phyloP scores from a whole-genome alignment of 257 asterid species.

The Primulina eburnea region DNA sequence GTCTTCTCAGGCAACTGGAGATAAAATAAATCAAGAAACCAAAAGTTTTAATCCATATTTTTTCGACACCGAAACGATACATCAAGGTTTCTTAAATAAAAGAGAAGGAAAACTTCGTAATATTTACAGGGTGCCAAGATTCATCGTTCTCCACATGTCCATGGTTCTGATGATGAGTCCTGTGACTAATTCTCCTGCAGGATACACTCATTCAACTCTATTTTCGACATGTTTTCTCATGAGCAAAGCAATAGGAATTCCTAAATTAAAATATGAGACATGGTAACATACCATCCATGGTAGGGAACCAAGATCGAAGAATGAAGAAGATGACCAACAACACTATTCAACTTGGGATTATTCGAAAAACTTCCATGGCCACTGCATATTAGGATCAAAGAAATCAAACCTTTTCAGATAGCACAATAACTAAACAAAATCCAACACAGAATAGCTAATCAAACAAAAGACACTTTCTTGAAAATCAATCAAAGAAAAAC shows the following conservation, averaged over 20 bases:
- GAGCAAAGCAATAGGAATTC: neutral
- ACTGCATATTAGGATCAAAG: constrained; percentile 29
- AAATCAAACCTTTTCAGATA: neutral
- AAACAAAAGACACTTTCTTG: neutral
- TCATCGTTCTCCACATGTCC: constrained; percentile 71
- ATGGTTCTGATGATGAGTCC: constrained; percentile 74
- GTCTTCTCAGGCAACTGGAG: constrained; percentile 52
- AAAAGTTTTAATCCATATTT: neutral
- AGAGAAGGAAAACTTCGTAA: neutral
- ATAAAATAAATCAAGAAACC: neutral
- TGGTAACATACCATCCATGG: constrained; percentile 51
- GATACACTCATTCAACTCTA: neutral
- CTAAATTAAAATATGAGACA: neutral
- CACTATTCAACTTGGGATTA: constrained; percentile 39
- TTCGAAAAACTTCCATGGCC: constrained; percentile 78
- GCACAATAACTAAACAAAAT: neutral
- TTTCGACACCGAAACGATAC: too few relatives aligned
- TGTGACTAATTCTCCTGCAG: constrained; percentile 64
- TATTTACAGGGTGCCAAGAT: constrained; percentile 68
- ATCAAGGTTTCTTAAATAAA: neutral
- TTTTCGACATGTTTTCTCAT: neutral
- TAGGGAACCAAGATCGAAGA: constrained; percentile 56
- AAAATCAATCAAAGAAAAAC: neutral
- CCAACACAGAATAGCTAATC: neutral
- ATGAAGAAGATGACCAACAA: constrained; percentile 64